Evolutionary conservation across 495 filamentous ascomycete genomes (phyloP).

Genomic region (Thermochaetoides thermophila): DNA sequence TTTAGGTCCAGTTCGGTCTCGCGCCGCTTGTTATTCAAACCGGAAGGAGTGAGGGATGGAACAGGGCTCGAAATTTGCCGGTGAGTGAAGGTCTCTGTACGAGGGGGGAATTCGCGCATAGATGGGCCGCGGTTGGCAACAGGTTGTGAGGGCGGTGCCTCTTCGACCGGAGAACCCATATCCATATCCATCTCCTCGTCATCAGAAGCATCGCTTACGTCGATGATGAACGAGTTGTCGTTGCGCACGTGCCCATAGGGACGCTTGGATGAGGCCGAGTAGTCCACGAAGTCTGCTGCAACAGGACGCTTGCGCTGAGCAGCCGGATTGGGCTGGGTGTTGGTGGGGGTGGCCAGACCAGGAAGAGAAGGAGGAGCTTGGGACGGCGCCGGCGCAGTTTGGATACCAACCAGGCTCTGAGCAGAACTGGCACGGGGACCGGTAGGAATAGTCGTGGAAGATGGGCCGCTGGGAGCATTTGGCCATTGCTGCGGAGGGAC

Average conservation of each 20-base stretch:
- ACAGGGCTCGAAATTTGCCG: constrained; percentile 25
- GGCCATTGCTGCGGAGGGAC: background rate
- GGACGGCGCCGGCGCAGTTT: background rate
- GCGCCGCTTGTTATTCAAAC: constrained; percentile 4
- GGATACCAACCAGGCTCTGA: background rate
- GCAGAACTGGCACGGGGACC: constrained; percentile 1
- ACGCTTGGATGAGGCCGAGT: constrained; percentile 40
- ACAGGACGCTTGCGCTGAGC: constrained; percentile 60
- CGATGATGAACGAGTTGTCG: constrained; percentile 48
- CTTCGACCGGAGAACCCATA: constrained; percentile 31
- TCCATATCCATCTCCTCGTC: constrained; percentile 37
- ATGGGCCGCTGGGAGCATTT: no score
- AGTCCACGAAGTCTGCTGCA: constrained; percentile 64
- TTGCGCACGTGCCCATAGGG: constrained; percentile 42
- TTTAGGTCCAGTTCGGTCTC: constrained; percentile 47
- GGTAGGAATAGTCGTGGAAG: background rate
- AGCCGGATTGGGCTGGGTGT: constrained; percentile 1
- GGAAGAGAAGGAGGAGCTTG: constrained; percentile 1
- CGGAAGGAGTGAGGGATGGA: constrained; percentile 27
- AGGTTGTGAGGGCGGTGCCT: constrained; percentile 12
- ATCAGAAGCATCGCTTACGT: constrained; percentile 47
- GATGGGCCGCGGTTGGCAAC: constrained; percentile 18
- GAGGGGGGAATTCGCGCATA: constrained; percentile 31
- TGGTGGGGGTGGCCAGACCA: constrained; percentile 4
- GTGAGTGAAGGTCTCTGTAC: constrained; percentile 23